phyloP scores from a whole-genome alignment of 139 green algal genomes.

The Chlorella ohadii region DNA sequence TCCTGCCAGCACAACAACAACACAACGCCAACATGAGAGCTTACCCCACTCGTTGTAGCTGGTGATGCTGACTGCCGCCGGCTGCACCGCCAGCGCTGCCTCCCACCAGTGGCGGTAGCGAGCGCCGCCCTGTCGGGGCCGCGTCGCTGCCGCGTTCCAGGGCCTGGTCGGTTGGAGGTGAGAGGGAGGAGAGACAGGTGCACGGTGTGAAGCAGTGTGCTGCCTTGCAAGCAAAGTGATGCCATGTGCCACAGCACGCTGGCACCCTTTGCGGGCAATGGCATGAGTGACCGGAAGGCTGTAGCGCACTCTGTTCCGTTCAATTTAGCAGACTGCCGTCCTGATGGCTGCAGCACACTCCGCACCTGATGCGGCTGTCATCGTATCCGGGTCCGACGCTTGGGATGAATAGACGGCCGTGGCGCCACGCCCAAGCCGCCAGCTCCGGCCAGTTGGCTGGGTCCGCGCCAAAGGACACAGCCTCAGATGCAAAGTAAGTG shows the following conservation, averaged over 20 bases:
- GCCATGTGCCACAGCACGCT: too few relatives aligned
- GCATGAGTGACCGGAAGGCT: too few relatives aligned
- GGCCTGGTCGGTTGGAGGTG: background rate
- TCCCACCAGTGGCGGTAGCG: background rate
- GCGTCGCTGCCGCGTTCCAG: conserved; percentile 19
- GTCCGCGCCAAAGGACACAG: conserved; percentile 11
- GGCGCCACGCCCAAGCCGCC: background rate
- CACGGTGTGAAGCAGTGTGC: too few relatives aligned
- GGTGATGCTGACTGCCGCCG: conserved; percentile 15
- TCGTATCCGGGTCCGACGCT: conserved; percentile 12
- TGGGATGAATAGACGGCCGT: conserved; percentile 18
- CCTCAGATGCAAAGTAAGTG: conserved; percentile 9
- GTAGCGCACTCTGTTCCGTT: too few relatives aligned
- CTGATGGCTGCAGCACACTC: background rate
- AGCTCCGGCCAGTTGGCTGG: conserved; percentile 20
- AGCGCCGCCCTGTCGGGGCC: background rate
- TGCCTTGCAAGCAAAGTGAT: too few relatives aligned
- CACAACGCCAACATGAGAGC: too few relatives aligned
- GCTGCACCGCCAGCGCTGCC: background rate
- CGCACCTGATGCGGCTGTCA: background rate
- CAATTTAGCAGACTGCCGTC: too few relatives aligned
- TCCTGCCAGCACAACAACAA: too few relatives aligned
- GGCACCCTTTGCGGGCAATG: too few relatives aligned
- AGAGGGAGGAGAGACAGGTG: background rate
- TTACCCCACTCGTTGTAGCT: conserved; percentile 22